Evolutionary conservation across 257 asterid genomes (phyloP), one percentile per base, ranked within the genome.

Genomic region (Capsicum pubescens): DNA sequence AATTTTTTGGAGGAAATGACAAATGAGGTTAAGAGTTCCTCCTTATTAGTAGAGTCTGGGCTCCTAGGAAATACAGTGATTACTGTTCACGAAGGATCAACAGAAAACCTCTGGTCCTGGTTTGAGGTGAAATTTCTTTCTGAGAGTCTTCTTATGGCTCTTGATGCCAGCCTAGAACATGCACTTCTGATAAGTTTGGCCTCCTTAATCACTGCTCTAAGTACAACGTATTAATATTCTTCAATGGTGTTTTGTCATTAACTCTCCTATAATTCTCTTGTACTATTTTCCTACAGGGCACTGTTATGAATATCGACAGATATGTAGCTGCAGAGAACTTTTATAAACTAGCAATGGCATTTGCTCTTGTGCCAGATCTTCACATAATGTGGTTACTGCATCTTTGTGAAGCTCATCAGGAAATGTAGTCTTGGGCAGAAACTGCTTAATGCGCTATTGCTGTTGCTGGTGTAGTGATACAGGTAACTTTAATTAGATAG

Each of bases 401-500:
- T 87, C 90, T 97, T 67, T 97, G 99, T 61, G 99, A 97, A 87
- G 99, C 99, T 8, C 99, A 97, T 93, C 99, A 97, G 91, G 99
- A 97, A 91, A 97, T 97, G 99, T 98, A 95, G 86, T 97, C 99
- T 80, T 97, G 99, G 99, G 99, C 99, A 89, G 99, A 97, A 92
- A 98, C 99, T 83, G 99, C 99, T 11, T 92, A 97, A 87, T 97
- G 99, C 88, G 99, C 99, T 85, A 98, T 95, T 80, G 99, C 98
- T 89, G 99, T 97, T 86, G 98, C 99, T 84, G 99, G 99, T 66
- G 99, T 97, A 58, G 98, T 97, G 86, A 97, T 97, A 98, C 99
- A 93, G 97, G 99, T 93, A 63, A 55, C 54, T 46, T 79, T 2
- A 56, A 84, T 66, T 77, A 26, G 50, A 1, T 54, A 72, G 36